Evolutionary conservation across 2,329 filamentous ascomycete genomes (phyloP).

Genomic region (Tricladium varicosporioides): DNA sequence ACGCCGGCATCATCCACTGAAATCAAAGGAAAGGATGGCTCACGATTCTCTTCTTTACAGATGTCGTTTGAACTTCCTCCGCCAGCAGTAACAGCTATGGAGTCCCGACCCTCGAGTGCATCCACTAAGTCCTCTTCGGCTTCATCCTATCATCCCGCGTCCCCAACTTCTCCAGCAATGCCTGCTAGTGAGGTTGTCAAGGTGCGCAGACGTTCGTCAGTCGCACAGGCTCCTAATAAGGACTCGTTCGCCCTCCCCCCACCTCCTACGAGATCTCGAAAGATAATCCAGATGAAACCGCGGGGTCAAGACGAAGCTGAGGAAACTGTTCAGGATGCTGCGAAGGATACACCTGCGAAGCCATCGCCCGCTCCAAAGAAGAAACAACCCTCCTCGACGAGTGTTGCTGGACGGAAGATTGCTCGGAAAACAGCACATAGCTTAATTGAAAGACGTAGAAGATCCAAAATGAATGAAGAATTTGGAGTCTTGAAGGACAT

Average conservation of each 20-base stretch:
- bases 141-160: conserved; percentile 47
- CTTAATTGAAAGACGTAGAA: conserved; percentile 81
- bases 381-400: conserved; percentile 73
- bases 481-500: conserved; percentile 90
- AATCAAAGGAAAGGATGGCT: conserved; percentile 69
- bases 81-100: conserved; percentile 60
- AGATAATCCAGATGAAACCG: conserved; percentile 98
- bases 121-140: conserved; percentile 43
- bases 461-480: conserved; percentile 99
- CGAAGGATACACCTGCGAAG: conserved; percentile 20
- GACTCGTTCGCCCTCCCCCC: conserved; percentile 80
- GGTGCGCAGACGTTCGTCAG: conserved; percentile 46
- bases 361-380: conserved; percentile 52
- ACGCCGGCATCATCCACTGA: conserved; percentile 81
- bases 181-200: conserved; percentile 40
- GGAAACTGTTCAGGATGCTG: conserved; percentile 13
- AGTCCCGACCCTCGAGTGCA: conserved; percentile 46
- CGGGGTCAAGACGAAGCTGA: conserved; percentile 40
- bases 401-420: conserved; percentile 88
- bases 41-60: conserved; percentile 61
- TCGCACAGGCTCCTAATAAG: conserved; percentile 42
- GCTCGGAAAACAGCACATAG: conserved; percentile 96
- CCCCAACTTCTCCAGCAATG: conserved; percentile 38
- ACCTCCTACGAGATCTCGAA: conserved; percentile 85
- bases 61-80: conserved; percentile 74